Conservation (phyloP, 495 filamentous ascomycete species). For the Penicillium paradoxum region DNA sequence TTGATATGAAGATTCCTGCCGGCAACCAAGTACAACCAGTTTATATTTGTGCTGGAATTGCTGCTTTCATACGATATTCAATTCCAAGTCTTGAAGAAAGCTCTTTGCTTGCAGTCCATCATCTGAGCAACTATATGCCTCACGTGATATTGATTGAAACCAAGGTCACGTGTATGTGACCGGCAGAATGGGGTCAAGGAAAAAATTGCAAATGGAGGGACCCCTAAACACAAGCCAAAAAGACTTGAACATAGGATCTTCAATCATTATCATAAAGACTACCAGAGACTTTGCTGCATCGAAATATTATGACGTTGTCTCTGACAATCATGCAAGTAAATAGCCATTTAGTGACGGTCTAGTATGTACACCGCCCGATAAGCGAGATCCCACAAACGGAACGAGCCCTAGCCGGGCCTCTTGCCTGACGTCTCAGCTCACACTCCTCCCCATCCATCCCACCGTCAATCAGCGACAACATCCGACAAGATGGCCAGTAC, state of each 20-base stretch:
- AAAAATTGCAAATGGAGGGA: background rate
- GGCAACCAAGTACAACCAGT: background rate
- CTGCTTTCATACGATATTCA: background rate
- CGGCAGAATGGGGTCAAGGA: conserved; percentile 1
- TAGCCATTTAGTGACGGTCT: background rate
- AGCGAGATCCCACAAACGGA: conserved; percentile 46
- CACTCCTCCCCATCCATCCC: conserved; percentile 27
- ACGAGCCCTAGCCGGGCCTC: conserved; percentile 39
- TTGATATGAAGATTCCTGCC: background rate
- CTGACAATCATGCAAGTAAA: background rate
- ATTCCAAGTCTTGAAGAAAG: background rate
- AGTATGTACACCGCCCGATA: conserved; percentile 35
- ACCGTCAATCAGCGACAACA: conserved; percentile 40
- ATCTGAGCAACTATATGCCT: background rate
- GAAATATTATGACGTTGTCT: background rate
- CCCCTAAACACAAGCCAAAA: background rate
- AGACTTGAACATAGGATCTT: background rate
- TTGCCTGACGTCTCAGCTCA: conserved; percentile 23
- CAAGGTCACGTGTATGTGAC: conserved; percentile 2
- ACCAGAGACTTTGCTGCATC: no score
- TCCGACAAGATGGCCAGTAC: conserved; percentile 52
- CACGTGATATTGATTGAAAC: background rate
- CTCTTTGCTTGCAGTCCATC: background rate
- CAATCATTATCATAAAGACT: background rate
- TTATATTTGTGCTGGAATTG: background rate